A percentile compares a stretch with the other conserved stretches of the same genome.
These are phyloP conservation scores for Pterocarpus santalinus DNA, from an alignment of 306 rosid species.

Conservation along the genomic window DNA sequence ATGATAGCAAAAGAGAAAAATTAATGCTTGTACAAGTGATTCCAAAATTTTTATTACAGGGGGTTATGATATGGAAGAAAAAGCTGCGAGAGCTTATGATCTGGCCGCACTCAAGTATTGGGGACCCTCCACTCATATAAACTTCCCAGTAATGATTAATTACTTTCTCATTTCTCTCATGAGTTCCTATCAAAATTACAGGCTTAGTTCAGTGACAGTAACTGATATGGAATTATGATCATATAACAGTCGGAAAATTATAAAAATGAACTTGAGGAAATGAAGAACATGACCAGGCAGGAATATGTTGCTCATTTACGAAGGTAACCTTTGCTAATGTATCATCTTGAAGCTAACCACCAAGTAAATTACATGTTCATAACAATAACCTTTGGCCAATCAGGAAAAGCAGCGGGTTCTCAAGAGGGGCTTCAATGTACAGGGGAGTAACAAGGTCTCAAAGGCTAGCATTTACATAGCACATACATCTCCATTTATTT, in stretches of 20 bases:
- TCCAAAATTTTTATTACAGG: conserved; percentile 59
- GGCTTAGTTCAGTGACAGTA: neutral
- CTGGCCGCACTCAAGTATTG: conserved; percentile 93
- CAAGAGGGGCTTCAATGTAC: conserved; percentile 83
- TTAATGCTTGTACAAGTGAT: conserved; percentile 40
- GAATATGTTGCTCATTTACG: conserved; percentile 85
- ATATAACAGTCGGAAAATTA: conserved; percentile 68
- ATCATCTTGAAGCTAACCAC: conserved; percentile 7
- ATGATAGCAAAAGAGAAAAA: conserved; percentile 24
- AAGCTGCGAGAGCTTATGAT: conserved; percentile 91
- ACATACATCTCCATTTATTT: neutral
- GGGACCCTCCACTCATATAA: conserved; percentile 89
- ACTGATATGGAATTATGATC: conserved; percentile 38
- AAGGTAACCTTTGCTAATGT: conserved; percentile 53
- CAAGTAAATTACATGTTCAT: neutral
- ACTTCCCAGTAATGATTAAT: conserved; percentile 69
- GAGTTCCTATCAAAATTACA: conserved; percentile 1
- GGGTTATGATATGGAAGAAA: conserved; percentile 89
- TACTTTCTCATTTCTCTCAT: conserved; percentile 36
- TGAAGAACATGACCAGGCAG: conserved; percentile 81
- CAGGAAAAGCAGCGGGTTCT: conserved; percentile 94
- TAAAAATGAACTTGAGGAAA: conserved; percentile 70
- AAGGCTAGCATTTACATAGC: conserved; percentile 28
- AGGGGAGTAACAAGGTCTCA: conserved; percentile 86
- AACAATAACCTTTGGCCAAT: neutral